A percentile compares a stretch with the other conserved stretches of the same genome.
Evolutionary conservation across 2,329 filamentous ascomycete species (phyloP).

Genomic region (Talaromyces sp.): DNA sequence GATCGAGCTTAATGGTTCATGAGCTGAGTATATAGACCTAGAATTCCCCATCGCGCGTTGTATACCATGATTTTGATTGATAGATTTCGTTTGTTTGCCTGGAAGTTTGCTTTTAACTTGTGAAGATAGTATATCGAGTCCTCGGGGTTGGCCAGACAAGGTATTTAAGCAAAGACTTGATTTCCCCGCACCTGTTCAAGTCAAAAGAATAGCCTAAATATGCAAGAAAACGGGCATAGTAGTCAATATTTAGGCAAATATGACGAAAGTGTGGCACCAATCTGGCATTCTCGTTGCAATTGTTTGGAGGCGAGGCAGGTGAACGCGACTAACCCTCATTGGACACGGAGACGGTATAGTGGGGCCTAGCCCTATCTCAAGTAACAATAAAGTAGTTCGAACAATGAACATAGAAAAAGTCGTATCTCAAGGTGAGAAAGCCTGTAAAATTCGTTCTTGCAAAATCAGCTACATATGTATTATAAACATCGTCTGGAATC

Average conservation of each 20-base stretch:
- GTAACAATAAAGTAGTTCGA: not conserved
- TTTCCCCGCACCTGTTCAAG: not conserved
- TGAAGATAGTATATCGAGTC: not conserved
- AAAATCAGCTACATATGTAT: not conserved
- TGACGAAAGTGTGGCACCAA: too few relatives aligned
- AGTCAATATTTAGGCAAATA: too few relatives aligned
- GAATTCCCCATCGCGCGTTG: slow-evolving; percentile 40
- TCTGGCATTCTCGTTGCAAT: too few relatives aligned
- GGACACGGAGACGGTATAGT: not conserved
- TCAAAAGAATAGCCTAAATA: too few relatives aligned
- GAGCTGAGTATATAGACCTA: slow-evolving; percentile 29
- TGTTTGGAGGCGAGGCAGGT: not conserved
- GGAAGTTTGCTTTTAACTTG: not conserved
- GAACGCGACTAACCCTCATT: not conserved
- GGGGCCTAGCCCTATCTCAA: not conserved
- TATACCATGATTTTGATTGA: slow-evolving; percentile 18
- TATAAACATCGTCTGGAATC: not conserved
- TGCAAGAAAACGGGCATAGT: too few relatives aligned
- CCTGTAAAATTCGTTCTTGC: not conserved
- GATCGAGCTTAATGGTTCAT: not conserved
- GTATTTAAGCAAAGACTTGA: not conserved
- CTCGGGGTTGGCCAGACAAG: not conserved
- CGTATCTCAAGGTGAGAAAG: not conserved
- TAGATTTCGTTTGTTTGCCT: not conserved
- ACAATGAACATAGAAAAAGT: too few relatives aligned